These are phyloP conservation scores for Oryza brachyantha DNA, from an alignment of 176 grass and related monocot species.

Conservation along the genomic window DNA sequence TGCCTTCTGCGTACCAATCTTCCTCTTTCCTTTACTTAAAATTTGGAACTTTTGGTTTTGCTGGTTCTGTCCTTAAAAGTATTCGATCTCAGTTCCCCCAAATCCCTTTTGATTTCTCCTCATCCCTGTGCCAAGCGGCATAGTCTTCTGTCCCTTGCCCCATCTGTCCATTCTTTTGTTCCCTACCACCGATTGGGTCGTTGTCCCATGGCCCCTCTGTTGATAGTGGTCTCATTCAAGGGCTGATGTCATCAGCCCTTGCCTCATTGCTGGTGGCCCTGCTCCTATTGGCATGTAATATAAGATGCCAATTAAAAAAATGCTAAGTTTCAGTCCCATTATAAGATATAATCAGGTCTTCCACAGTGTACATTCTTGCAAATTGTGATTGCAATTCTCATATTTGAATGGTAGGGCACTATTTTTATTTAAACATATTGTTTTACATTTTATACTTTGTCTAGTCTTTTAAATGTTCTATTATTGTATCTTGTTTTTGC, in stretches of 20 bases:
- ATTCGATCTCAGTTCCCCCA: not conserved
- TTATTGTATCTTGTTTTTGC: conserved; percentile 4
- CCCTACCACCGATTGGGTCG: not conserved
- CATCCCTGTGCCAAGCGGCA: not conserved
- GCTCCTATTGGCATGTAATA: not conserved
- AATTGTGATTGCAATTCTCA: not conserved
- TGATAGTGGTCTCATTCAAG: not conserved
- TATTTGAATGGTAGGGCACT: not conserved
- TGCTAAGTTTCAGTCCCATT: not conserved
- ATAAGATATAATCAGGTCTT: not conserved
- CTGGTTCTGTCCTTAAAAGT: not conserved
- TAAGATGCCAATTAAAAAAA: not conserved
- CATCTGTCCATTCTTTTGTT: not conserved
- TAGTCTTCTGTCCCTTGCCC: too few species aligned
- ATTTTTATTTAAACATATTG: not conserved
- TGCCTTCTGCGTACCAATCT: not conserved
- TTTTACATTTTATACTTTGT: not conserved
- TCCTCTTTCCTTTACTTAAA: not conserved
- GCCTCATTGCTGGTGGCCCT: not conserved
- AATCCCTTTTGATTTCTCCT: not conserved
- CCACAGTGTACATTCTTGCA: not conserved
- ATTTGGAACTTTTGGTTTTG: not conserved
- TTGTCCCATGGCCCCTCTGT: not conserved
- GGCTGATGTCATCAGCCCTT: not conserved
- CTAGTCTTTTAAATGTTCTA: not conserved